Conservation (phyloP, 2,329 filamentous ascomycete species). For the Trichoderma harzianum region DNA sequence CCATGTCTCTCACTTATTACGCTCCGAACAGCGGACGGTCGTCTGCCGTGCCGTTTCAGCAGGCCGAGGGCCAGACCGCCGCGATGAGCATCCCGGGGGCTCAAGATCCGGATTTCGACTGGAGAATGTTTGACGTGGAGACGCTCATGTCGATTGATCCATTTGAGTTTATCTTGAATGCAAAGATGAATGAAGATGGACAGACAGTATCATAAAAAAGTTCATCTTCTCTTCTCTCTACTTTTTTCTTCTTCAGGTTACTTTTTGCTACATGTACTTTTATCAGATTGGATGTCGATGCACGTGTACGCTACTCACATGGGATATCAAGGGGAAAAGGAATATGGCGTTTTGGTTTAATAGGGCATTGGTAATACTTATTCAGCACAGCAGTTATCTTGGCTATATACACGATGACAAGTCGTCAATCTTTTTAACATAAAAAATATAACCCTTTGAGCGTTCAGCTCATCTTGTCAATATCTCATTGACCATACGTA, state of each 20-base stretch:
- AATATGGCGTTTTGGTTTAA: neutral
- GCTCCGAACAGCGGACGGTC: neutral
- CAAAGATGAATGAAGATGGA: conserved; percentile 3
- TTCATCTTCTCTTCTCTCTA: neutral
- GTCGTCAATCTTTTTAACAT: neutral
- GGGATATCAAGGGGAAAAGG: neutral
- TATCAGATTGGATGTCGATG: neutral
- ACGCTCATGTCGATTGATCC: conserved; percentile 15
- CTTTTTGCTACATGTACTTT: neutral
- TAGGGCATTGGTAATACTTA: neutral
- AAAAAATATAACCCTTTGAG: neutral
- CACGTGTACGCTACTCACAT: neutral
- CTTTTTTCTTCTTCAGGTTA: neutral
- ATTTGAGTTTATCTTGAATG: conserved; percentile 7
- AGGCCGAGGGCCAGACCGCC: neutral
- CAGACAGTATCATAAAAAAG: neutral
- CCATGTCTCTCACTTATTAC: conserved; percentile 6
- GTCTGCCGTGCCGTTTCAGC: neutral
- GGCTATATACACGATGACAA: neutral
- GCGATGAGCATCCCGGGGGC: conserved; percentile 3
- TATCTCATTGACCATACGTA: neutral
- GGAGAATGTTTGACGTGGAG: conserved; percentile 14
- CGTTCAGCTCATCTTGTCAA: neutral
- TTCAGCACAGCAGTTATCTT: neutral
- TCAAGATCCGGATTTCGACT: conserved; percentile 6